Percentiles rank a stretch among this genome's conserved stretches.
These are phyloP conservation scores for Jacaranda copaia DNA, from an alignment of 257 asterid genomes.

Conservation along the genomic window DNA sequence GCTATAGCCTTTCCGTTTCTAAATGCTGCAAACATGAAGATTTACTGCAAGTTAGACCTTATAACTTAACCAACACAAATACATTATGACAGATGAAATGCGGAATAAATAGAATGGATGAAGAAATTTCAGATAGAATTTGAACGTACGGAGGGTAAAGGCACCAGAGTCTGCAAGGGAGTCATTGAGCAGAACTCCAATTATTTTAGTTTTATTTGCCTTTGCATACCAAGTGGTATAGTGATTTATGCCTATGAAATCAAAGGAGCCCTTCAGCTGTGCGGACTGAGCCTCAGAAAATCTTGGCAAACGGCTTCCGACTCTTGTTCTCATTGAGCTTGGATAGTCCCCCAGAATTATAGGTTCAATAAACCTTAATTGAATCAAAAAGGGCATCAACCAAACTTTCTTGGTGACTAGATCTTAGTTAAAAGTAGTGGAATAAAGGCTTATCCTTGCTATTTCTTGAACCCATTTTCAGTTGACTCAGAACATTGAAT, in stretches of 20 bases:
- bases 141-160: slow-evolving; percentile 54
- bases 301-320: slow-evolving; percentile 53
- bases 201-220: slow-evolving; percentile 41
- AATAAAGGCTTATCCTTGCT: too few relatives aligned
- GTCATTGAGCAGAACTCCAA: slow-evolving; percentile 56
- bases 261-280: slow-evolving; percentile 56
- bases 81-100: neutral
- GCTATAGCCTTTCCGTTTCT: slow-evolving; percentile 22
- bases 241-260: slow-evolving; percentile 75
- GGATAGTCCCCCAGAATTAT: slow-evolving; percentile 70
- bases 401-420: too few relatives aligned
- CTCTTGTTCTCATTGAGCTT: slow-evolving; percentile 60
- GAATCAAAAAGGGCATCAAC: neutral
- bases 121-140: neutral
- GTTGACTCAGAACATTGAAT: too few relatives aligned
- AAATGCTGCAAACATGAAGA: slow-evolving; percentile 24
- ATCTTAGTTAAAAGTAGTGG: too few relatives aligned
- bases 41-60: neutral
- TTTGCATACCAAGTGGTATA: slow-evolving; percentile 73
- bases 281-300: slow-evolving; percentile 52
- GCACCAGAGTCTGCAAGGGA: slow-evolving; percentile 61
- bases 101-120: too few relatives aligned
- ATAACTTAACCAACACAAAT: neutral
- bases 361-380: slow-evolving; percentile 69
- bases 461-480: too few relatives aligned